Evolutionary conservation across 352 stramenopile genomes (phyloP).

Genomic region (Globisporangium acanthophoron): DNA sequence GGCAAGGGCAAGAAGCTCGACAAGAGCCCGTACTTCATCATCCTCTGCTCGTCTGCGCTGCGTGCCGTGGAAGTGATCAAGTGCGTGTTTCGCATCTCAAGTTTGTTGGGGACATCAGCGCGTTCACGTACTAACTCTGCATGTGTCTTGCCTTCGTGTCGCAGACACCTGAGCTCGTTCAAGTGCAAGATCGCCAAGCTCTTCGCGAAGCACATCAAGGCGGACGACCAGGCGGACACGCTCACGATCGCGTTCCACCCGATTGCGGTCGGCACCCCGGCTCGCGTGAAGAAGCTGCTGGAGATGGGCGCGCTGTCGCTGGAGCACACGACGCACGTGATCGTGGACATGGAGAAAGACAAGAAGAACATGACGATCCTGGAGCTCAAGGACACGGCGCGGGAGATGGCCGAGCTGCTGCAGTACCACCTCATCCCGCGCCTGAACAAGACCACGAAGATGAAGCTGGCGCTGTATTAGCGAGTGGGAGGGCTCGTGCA

Average conservation of each 20-base stretch:
- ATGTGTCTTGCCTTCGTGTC: background rate
- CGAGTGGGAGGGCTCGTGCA: background rate
- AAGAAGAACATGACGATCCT: constrained; percentile 83
- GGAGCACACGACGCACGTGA: constrained; percentile 70
- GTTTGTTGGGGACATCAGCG: too few species aligned
- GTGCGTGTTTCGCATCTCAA: constrained; percentile 21
- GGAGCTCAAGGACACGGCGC: constrained; percentile 80
- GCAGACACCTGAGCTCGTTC: constrained; percentile 65
- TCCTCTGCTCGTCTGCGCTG: constrained; percentile 90
- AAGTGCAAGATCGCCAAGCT: constrained; percentile 93
- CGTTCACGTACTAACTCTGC: background rate
- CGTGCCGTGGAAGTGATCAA: constrained; percentile 92
- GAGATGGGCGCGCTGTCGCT: constrained; percentile 74
- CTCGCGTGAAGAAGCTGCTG: constrained; percentile 71
- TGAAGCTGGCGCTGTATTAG: constrained; percentile 80
- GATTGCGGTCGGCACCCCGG: constrained; percentile 77
- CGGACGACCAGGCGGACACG: constrained; percentile 84
- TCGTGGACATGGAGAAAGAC: constrained; percentile 86
- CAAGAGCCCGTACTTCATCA: constrained; percentile 88
- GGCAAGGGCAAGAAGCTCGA: constrained; percentile 77
- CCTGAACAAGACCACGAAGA: constrained; percentile 50
- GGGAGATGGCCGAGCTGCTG: constrained; percentile 74
- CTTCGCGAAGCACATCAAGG: constrained; percentile 94
- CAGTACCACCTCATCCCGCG: constrained; percentile 68
- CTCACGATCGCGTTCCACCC: constrained; percentile 66